Evolutionary conservation across 768 basidiomycete species (phyloP), one percentile per base, ranked within the genome.

Genomic region (Mrakia gelida): DNA sequence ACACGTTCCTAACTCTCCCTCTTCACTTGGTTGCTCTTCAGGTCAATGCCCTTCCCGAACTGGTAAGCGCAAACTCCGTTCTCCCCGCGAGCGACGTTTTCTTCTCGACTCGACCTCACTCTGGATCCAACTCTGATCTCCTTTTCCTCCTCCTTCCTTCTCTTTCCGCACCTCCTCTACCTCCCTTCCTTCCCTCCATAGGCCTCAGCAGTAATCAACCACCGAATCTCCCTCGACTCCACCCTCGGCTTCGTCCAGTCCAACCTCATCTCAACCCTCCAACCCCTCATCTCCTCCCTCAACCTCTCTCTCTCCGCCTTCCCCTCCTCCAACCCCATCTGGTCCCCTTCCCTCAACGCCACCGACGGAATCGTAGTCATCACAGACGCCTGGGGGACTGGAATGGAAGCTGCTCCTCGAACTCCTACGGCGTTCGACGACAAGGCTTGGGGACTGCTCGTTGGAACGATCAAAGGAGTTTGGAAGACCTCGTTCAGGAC

Each of bases 181-280:
- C 59, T 59, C 28, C 11, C 9, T 16, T 18, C 2, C 10, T 18
- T 3, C 1, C 45, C 18, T 26, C 59, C 13, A 56, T 75, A 77
- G n/a, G 81, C 81, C 2, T 77, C 76, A 11, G 83, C 83, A 15
- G 80, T 83, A 10, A 78, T 83, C 71, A 84, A 84, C 71, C 82
- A 83, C 73, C 81, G 83, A 38, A 84, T 84, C 81, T 82, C 79
- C 75, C 63, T 82, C 61, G 82, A 80, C 67, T 82, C 82, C 0
- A 82, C 81, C 7, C 80, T 81, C 38, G 75, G 62, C 3, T 82
- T 82, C 63, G 80, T 82, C 6, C 80, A 82, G 56, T 71, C 81
- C 28, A 80, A 80, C 56, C 75, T 82, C 49, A 75, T 79, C 23
- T 49, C 79, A 5, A 75, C 80, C 8, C 43, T 83, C 21, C 43